Percentiles rank a stretch among this genome's conserved stretches.
These are phyloP conservation scores for Diphasiastrum complanatum DNA, from an alignment of 83 land plant species.

Conservation along the genomic window DNA sequence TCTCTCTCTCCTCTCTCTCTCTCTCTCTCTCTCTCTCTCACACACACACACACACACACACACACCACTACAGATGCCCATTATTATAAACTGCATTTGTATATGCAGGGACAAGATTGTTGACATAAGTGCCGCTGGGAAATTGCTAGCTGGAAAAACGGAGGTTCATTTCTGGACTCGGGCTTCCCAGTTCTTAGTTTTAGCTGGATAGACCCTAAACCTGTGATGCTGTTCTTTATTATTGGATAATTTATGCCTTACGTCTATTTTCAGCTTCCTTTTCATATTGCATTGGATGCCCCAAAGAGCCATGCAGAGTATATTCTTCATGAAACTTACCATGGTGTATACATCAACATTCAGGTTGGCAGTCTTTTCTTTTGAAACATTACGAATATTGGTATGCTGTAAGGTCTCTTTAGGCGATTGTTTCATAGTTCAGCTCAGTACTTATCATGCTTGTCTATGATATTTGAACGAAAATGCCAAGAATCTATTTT, in stretches of 20 bases:
- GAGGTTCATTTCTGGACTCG: conserved; percentile 39
- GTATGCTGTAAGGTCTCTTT: too few relatives aligned
- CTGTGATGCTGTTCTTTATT: background rate
- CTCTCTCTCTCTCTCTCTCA: background rate
- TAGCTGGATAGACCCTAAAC: background rate
- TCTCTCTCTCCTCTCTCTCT: background rate
- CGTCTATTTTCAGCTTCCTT: conserved; percentile 47
- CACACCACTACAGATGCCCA: background rate
- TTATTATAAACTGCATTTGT: background rate
- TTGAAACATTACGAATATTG: background rate
- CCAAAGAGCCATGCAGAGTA: conserved; percentile 27
- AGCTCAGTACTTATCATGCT: too few relatives aligned
- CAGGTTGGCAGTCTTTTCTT: conserved; percentile 41
- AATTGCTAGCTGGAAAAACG: conserved; percentile 42
- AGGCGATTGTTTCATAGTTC: too few relatives aligned
- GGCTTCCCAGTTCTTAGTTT: background rate
- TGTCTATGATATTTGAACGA: too few relatives aligned
- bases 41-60: background rate
- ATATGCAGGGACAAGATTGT: conserved; percentile 44
- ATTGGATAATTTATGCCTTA: background rate
- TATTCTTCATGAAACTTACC: conserved; percentile 66
- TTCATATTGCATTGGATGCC: conserved; percentile 44
- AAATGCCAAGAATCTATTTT: background rate
- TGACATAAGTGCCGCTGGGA: conserved; percentile 51
- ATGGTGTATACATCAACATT: conserved; percentile 71